These are phyloP conservation scores for Carex arenaria DNA, from an alignment of 202 grass and related monocot species.

Conservation along the genomic window DNA sequence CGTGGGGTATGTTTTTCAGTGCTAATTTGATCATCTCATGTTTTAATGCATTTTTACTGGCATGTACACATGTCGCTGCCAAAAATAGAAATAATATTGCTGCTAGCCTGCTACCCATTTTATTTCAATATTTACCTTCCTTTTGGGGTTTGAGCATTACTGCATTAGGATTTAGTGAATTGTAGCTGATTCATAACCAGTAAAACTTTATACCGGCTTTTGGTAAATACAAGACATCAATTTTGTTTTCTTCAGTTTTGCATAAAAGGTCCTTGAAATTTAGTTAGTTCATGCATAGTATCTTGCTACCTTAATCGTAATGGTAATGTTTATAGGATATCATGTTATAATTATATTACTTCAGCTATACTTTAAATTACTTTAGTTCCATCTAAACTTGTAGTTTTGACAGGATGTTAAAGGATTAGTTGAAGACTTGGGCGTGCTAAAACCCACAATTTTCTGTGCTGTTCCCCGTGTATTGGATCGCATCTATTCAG, in stretches of 20 bases:
- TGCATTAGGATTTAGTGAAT: not conserved
- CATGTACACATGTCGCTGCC: not conserved
- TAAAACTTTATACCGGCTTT: not conserved
- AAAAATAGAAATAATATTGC: not conserved
- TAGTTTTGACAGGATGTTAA: slow-evolving; percentile 71
- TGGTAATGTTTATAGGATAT: not conserved
- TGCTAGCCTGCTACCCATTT: not conserved
- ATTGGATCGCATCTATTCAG: slow-evolving; percentile 85
- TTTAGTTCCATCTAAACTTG: not conserved
- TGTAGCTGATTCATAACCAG: not conserved
- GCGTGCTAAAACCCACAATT: slow-evolving; percentile 79
- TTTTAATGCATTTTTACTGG: not conserved
- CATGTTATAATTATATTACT: not conserved
- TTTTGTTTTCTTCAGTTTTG: not conserved
- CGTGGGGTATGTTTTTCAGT: slow-evolving; percentile 57
- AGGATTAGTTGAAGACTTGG: slow-evolving; percentile 88
- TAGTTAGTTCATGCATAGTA: not conserved
- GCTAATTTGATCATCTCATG: slow-evolving; percentile 6
- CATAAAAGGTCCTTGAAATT: not conserved
- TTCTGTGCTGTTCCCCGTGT: slow-evolving; percentile 97
- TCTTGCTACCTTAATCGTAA: not conserved
- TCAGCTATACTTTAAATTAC: not conserved
- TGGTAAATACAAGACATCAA: not conserved
- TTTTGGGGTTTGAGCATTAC: not conserved
- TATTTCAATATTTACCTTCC: not conserved